Conservation (phyloP, 495 filamentous ascomycete species). For the Lophiotrema nucula region DNA sequence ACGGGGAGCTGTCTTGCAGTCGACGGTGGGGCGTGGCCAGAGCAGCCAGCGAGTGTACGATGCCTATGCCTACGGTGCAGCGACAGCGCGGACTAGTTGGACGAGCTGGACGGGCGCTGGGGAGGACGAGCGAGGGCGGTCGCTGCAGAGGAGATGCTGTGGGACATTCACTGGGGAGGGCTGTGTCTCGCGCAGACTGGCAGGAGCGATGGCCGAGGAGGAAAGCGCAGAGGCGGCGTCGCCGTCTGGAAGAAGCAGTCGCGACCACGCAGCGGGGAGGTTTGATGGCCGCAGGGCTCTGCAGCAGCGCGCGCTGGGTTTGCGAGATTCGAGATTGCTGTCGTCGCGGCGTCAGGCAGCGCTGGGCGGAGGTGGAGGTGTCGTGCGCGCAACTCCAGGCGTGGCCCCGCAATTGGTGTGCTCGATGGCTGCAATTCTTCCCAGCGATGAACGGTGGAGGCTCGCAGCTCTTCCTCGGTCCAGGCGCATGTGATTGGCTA, state of each 20-base stretch:
- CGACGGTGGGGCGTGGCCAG: no score
- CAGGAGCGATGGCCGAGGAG: background rate
- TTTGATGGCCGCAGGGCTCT: conserved; percentile 13
- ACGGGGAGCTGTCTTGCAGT: background rate
- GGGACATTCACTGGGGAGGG: conserved; percentile 4
- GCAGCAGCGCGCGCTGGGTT: background rate
- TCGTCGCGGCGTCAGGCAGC: background rate
- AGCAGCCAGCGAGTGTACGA: no score
- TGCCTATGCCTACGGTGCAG: no score
- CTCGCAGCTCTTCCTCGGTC: background rate
- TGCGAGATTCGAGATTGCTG: background rate
- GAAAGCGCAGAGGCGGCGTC: background rate
- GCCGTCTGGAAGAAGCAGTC: background rate
- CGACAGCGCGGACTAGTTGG: no score
- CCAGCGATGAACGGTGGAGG: no score
- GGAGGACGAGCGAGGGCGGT: background rate
- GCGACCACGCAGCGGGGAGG: background rate
- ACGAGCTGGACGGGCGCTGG: background rate
- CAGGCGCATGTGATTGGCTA: background rate
- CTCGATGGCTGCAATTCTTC: background rate
- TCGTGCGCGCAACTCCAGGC: conserved; percentile 1
- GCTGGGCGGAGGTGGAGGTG: background rate
- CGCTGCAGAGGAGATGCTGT: conserved; percentile 10
- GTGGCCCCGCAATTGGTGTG: background rate
- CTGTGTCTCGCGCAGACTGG: background rate